Conservation (phyloP, 805 yeast genomes). For the Blastobotrys terrestris region DNA sequence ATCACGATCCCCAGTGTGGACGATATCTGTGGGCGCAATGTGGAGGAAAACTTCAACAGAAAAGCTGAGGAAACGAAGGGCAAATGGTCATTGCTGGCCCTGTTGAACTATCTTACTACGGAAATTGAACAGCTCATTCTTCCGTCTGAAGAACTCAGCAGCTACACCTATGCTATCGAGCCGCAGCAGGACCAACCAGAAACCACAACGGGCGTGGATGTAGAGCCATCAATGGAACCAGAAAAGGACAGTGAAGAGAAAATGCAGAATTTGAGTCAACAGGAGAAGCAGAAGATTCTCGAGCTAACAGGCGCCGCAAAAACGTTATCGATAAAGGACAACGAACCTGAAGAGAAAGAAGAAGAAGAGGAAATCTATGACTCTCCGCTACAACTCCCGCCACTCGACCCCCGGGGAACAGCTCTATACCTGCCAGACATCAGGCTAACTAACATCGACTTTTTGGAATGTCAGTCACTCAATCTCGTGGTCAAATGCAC, state of each 20-base stretch:
- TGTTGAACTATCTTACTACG: conserved; percentile 17
- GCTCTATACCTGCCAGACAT: conserved; percentile 31
- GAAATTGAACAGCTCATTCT: conserved; percentile 17
- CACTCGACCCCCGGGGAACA: conserved; percentile 25
- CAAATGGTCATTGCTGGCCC: conserved; percentile 18
- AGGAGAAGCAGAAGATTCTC: neutral
- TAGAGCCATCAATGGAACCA: too few species aligned
- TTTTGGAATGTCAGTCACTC: conserved; percentile 31
- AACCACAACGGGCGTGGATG: too few species aligned
- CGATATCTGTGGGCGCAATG: conserved; percentile 14
- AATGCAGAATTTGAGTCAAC: neutral
- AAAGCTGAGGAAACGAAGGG: conserved; percentile 14
- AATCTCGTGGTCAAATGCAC: conserved; percentile 33
- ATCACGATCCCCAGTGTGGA: conserved; percentile 12
- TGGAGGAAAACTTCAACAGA: conserved; percentile 20
- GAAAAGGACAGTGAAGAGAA: conserved; percentile 3
- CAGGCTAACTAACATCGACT: conserved; percentile 27
- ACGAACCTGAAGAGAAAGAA: conserved; percentile 6
- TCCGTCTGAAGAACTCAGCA: conserved; percentile 10
- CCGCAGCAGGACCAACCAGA: too few species aligned
- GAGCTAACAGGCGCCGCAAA: neutral
- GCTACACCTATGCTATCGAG: neutral
- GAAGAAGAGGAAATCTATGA: conserved; percentile 19
- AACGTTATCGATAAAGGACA: conserved; percentile 5
- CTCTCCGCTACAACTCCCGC: conserved; percentile 4